These are phyloP conservation scores for Akebia trifoliata DNA, from an alignment of 164 flowering plant genomes.

Conservation along the genomic window DNA sequence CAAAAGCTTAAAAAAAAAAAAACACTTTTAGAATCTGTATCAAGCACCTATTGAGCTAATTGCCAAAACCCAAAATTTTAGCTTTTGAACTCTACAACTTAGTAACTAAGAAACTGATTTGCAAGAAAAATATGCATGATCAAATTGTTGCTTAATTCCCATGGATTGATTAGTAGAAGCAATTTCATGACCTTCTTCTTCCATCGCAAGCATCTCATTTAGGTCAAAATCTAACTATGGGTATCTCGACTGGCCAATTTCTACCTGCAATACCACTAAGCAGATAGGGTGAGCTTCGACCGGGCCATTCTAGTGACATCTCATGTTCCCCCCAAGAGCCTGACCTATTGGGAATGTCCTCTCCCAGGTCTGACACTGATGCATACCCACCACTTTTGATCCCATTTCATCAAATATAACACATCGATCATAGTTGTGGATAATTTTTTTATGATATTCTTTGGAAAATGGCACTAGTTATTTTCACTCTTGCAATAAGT, in stretches of 20 bases:
- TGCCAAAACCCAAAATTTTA: too few relatives aligned
- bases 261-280: slow-evolving; percentile 14
- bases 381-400: background rate
- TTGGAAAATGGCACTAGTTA: too few relatives aligned
- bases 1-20: too few relatives aligned
- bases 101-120: slow-evolving; percentile 13
- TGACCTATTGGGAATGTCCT: slow-evolving; percentile 34
- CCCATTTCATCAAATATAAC: background rate
- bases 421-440: too few relatives aligned
- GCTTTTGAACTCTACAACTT: too few relatives aligned
- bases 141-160: background rate
- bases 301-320: slow-evolving; percentile 26
- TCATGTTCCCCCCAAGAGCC: slow-evolving; percentile 42
- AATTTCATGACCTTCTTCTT: slow-evolving; percentile 14
- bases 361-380: slow-evolving; percentile 30
- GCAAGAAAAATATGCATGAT: slow-evolving; percentile 7
- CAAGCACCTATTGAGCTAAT: too few relatives aligned
- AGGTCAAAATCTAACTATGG: slow-evolving; percentile 37
- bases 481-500: too few relatives aligned
- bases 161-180: background rate
- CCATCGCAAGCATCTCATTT: slow-evolving; percentile 40
- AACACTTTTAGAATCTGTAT: too few relatives aligned
- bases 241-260: slow-evolving; percentile 4
- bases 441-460: too few relatives aligned
- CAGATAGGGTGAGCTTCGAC: slow-evolving; percentile 1